Evolutionary conservation across 2,329 filamentous ascomycete species (phyloP).

Genomic region (Diaporthe citriasiana): DNA sequence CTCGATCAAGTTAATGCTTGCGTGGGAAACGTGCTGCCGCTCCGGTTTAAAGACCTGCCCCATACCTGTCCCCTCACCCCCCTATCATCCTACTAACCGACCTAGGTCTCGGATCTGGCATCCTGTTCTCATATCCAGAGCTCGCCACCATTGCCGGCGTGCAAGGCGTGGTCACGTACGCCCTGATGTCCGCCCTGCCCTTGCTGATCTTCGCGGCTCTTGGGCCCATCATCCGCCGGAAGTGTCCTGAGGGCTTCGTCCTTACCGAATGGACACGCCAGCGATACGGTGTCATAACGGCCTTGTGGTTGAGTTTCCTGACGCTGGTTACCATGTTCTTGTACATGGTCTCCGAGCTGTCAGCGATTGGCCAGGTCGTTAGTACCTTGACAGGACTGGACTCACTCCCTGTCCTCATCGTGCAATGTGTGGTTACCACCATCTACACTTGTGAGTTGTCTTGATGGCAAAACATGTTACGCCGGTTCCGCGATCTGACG

Average conservation of each 20-base stretch:
- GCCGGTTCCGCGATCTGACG: not conserved
- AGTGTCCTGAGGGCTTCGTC: conserved; percentile 87
- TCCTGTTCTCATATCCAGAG: conserved; percentile 86
- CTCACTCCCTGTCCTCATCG: conserved; percentile 81
- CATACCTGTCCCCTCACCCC: conserved; percentile 47
- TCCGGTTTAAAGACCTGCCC: conserved; percentile 63
- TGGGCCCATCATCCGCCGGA: conserved; percentile 82
- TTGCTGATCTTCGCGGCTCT: conserved; percentile 81
- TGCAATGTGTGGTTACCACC: conserved; percentile 82
- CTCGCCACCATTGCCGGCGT: conserved; percentile 84
- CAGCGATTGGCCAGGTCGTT: conserved; percentile 84
- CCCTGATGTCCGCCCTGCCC: conserved; percentile 78
- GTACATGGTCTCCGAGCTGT: conserved; percentile 90
- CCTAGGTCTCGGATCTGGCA: conserved; percentile 84
- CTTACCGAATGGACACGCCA: conserved; percentile 88
- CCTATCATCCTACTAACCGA: conserved; percentile 58
- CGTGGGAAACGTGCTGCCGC: conserved; percentile 98
- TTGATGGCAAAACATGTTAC: too few relatives aligned
- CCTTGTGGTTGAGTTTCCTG: conserved; percentile 81
- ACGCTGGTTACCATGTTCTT: conserved; percentile 86
- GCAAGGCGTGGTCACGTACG: conserved; percentile 83
- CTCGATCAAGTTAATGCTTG: conserved; percentile 99
- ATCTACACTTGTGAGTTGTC: conserved; percentile 80
- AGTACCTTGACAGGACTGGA: conserved; percentile 81
- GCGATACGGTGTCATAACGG: conserved; percentile 78